A percentile compares a stretch with the other conserved stretches of the same genome.
Conservation (phyloP, 164 flowering plant genomes). For the Macadamia tetraphylla region DNA sequence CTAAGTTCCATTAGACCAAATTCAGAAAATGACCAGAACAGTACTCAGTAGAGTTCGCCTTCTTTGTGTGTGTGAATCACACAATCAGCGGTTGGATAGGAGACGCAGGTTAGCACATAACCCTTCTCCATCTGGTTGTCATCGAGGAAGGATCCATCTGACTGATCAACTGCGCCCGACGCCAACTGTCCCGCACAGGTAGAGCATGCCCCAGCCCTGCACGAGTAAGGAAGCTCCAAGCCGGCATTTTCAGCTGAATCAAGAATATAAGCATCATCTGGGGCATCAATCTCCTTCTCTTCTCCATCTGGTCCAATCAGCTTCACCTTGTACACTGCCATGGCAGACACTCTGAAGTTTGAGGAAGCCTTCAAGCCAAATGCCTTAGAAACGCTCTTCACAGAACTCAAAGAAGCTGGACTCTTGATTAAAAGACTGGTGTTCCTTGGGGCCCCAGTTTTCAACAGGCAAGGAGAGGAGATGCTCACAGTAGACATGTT, state of each 20-base stretch:
- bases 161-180: slow-evolving; percentile 59
- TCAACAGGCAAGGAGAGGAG: slow-evolving; percentile 21
- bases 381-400: slow-evolving; percentile 35
- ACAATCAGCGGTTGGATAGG: slow-evolving; percentile 62
- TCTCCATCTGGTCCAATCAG: slow-evolving; percentile 59
- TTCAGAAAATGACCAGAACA: neutral
- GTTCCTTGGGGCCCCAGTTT: slow-evolving; percentile 9
- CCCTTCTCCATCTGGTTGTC: slow-evolving; percentile 48
- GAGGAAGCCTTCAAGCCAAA: slow-evolving; percentile 48
- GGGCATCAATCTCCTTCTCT: slow-evolving; percentile 63
- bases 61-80: slow-evolving; percentile 82
- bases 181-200: slow-evolving; percentile 67
- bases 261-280: slow-evolving; percentile 57
- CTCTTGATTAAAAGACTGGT: slow-evolving; percentile 19
- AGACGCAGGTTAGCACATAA: slow-evolving; percentile 58
- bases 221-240: slow-evolving; percentile 74
- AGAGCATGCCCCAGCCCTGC: slow-evolving; percentile 84
- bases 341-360: slow-evolving; percentile 33
- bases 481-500: slow-evolving; percentile 25
- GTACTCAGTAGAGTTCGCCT: slow-evolving; percentile 44
- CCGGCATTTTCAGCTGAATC: slow-evolving; percentile 72
- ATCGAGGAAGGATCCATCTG: slow-evolving; percentile 75
- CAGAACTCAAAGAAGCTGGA: slow-evolving; percentile 32
- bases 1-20: neutral
- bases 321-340: slow-evolving; percentile 65